These are phyloP conservation scores for Eutrema yunnanense DNA, from an alignment of 345 rosid genomes.

Conservation along the genomic window DNA sequence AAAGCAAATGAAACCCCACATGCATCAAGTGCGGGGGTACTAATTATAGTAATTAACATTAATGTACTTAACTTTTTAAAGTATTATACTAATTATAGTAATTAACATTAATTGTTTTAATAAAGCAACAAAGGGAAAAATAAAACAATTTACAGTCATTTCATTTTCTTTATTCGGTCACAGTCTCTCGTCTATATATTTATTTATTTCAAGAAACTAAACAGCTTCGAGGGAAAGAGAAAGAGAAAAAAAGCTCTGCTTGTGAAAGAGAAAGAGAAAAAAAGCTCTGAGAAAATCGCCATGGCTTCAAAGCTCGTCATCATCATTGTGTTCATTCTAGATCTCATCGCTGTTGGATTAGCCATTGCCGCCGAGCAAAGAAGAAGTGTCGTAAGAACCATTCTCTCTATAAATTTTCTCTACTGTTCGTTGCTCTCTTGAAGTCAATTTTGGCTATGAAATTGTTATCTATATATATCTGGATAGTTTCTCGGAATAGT, in stretches of 20 bases:
- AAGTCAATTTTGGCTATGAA: not conserved
- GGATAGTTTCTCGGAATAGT: not conserved
- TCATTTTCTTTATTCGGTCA: conserved; percentile 13
- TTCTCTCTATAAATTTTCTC: not conserved
- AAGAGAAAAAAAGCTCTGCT: not conserved
- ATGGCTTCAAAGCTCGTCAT: conserved; percentile 90
- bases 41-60: not conserved
- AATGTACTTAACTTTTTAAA: not conserved
- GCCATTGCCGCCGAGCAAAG: conserved; percentile 98
- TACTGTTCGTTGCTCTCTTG: not conserved
- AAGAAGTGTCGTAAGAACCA: conserved; percentile 72
- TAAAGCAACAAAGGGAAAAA: not conserved
- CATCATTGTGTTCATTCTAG: conserved; percentile 56
- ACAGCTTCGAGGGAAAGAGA: conserved; percentile 4
- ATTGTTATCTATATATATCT: not conserved
- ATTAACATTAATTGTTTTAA: not conserved
- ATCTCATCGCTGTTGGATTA: conserved; percentile 86
- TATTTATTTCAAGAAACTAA: not conserved
- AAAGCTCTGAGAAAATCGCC: conserved; percentile 7
- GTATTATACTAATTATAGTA: not conserved
- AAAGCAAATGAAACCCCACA: conserved; percentile 7
- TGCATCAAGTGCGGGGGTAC: conserved; percentile 2
- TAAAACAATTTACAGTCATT: not conserved
- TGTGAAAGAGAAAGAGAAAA: no score
- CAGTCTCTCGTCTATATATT: conserved; percentile 4